These are phyloP conservation scores for Arthromyces matolae DNA, from an alignment of 768 basidiomycete species.

Conservation along the genomic window DNA sequence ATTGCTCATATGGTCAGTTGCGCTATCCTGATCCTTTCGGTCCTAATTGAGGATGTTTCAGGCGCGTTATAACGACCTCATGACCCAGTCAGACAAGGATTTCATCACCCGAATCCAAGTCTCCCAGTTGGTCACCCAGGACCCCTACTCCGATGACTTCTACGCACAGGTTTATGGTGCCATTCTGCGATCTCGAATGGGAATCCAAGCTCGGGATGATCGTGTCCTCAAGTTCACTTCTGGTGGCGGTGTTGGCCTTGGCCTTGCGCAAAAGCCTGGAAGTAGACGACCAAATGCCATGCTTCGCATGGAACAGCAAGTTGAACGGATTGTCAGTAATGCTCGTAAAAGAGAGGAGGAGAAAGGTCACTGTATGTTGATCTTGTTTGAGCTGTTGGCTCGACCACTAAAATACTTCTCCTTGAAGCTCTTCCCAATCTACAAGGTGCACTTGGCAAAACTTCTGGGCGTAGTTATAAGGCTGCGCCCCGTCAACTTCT, in stretches of 20 bases:
- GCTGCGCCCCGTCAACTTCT: slow-evolving; percentile 95
- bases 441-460: slow-evolving; percentile 92
- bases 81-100: slow-evolving; percentile 98
- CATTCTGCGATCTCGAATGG: slow-evolving; percentile 74
- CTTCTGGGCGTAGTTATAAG: slow-evolving; percentile 89
- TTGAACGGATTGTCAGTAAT: slow-evolving; percentile 93
- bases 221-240: slow-evolving; percentile 84
- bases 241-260: slow-evolving; percentile 81
- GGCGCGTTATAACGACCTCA: slow-evolving; percentile 91
- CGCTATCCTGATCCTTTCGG: background rate
- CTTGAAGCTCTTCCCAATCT: slow-evolving; percentile 64
- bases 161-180: slow-evolving; percentile 96
- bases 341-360: slow-evolving; percentile 84
- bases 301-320: slow-evolving; percentile 92
- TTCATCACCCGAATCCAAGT: slow-evolving; percentile 99
- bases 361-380: slow-evolving; percentile 57
- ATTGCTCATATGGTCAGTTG: slow-evolving; percentile 79
- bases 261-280: slow-evolving; percentile 63
- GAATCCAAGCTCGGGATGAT: slow-evolving; percentile 67
- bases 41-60: slow-evolving; percentile 28
- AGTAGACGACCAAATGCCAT: slow-evolving; percentile 78
- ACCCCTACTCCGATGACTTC: slow-evolving; percentile 97
- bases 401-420: background rate
- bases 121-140: slow-evolving; percentile 94
- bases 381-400: background rate